Evolutionary conservation across 2,329 filamentous ascomycete species (phyloP).

Genomic region (Fusarium sp.): DNA sequence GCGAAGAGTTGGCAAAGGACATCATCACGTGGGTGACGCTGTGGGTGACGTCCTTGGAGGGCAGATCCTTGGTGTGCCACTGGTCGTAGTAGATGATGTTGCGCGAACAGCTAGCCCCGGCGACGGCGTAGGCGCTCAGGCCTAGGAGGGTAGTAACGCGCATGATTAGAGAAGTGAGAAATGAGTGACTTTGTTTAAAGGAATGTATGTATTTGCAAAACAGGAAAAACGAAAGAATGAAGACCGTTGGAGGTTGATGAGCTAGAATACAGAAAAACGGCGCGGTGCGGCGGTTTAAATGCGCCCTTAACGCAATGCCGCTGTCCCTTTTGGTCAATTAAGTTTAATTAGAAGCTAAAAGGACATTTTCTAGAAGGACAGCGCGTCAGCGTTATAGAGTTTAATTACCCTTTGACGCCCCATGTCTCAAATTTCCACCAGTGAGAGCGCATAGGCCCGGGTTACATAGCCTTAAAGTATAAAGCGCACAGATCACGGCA

Average conservation of each 20-base stretch:
- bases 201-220: background rate
- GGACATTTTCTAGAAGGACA: background rate
- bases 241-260: background rate
- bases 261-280: background rate
- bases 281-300: background rate
- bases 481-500: constrained; percentile 12
- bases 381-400: background rate
- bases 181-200: background rate
- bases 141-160: background rate
- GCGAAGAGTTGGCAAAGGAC: constrained; percentile 60
- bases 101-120: constrained; percentile 33
- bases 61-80: constrained; percentile 53
- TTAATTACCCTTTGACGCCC: background rate
- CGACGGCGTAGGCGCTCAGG: background rate
- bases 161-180: background rate
- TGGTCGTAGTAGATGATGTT: constrained; percentile 58
- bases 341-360: constrained; percentile 14
- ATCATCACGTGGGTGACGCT: constrained; percentile 65
- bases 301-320: background rate
- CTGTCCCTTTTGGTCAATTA: background rate
- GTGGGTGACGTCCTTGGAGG: constrained; percentile 48
- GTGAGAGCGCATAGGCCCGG: background rate
- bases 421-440: background rate
- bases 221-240: background rate
- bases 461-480: constrained; percentile 1